These are phyloP conservation scores for Pseudozyma pruni DNA, from an alignment of 1,284 basidiomycete genomes.

Conservation along the genomic window DNA sequence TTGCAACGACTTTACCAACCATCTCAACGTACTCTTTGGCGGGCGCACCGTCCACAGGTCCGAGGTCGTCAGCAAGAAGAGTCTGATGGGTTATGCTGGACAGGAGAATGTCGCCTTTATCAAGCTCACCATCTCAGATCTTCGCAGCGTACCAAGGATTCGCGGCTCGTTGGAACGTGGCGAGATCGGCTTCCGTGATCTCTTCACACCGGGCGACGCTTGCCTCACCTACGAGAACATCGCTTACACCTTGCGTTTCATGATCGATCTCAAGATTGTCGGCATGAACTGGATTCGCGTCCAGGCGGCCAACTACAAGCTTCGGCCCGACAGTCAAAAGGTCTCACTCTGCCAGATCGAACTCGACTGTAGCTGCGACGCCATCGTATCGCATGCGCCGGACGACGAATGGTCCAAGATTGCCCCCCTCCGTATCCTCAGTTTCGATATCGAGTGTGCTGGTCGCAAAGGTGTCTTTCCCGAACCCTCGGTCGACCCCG, in stretches of 20 bases:
- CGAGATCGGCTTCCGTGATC: conserved; percentile 63
- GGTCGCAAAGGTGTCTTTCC: conserved; percentile 68
- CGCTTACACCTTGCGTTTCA: conserved; percentile 66
- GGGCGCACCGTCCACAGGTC: conserved; percentile 47
- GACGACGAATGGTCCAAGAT: conserved; percentile 66
- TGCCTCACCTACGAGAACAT: conserved; percentile 65
- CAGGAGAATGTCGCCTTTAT: conserved; percentile 64
- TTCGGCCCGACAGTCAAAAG: conserved; percentile 49
- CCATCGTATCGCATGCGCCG: conserved; percentile 59
- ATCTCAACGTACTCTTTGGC: conserved; percentile 63
- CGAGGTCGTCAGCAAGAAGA: conserved; percentile 58
- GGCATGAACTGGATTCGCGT: conserved; percentile 67
- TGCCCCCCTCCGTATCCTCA: conserved; percentile 65
- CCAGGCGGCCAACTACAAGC: conserved; percentile 57
- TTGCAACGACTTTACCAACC: conserved; percentile 63
- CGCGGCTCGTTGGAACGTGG: conserved; percentile 64
- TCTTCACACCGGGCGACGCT: conserved; percentile 60
- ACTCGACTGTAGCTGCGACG: conserved; percentile 60
- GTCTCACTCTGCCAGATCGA: conserved; percentile 66
- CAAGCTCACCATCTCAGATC: conserved; percentile 61
- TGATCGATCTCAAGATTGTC: conserved; percentile 67
- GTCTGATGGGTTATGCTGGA: conserved; percentile 64
- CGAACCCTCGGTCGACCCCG: conserved; percentile 62
- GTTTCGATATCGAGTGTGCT: conserved; percentile 68
- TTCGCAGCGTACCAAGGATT: conserved; percentile 58